These are phyloP conservation scores for Annulohypoxylon stygium DNA, from an alignment of 495 filamentous ascomycete species.

Conservation along the genomic window DNA sequence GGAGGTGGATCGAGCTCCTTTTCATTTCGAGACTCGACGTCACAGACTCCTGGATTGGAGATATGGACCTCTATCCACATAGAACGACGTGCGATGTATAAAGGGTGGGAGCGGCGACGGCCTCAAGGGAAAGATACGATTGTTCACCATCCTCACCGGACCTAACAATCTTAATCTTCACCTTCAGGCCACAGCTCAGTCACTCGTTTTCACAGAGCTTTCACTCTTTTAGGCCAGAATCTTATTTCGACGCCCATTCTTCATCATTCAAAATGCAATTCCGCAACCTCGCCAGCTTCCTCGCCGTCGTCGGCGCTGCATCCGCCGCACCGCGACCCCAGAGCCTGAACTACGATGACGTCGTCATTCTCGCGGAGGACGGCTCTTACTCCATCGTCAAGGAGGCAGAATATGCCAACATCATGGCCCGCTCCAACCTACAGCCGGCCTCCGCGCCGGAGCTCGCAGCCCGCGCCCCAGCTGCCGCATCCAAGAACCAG, in stretches of 20 bases:
- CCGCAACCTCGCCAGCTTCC: neutral
- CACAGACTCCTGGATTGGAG: neutral
- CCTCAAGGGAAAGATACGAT: neutral
- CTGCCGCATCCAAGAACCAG: neutral
- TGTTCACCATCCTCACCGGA: neutral
- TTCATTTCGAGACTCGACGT: neutral
- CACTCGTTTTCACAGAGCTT: neutral
- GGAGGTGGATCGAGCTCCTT: neutral
- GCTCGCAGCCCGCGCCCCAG: neutral
- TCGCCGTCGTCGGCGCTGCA: neutral
- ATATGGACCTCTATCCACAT: neutral
- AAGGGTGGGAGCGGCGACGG: neutral
- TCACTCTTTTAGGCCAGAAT: neutral
- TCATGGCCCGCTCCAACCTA: neutral
- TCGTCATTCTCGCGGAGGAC: neutral
- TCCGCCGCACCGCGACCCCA: neutral
- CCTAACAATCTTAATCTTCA: neutral
- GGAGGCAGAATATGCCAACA: neutral
- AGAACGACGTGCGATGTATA: neutral
- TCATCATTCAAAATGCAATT: neutral
- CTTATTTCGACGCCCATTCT: neutral
- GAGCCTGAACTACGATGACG: neutral
- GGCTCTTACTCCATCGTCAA: neutral
- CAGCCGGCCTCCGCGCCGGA: neutral
- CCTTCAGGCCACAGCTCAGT: neutral